Conservation (phyloP, 345 rosid species). For the thale cress (Arabidopsis thaliana) region TAIR10.1 NC_003076.8:8772001-8772500, state of each 20-base stretch:
- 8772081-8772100: not conserved
- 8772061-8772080: not conserved
- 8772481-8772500: not conserved
- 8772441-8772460: not conserved
- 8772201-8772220: conserved; percentile 18
- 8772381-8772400: not conserved
- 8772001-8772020: not conserved
- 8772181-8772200: not conserved
- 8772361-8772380: not conserved
- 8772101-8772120: not conserved
- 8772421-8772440: not conserved
- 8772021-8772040: not conserved
- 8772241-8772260: conserved; percentile 21
- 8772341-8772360: conserved; percentile 14
- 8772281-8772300: not conserved
- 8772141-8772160: not conserved
- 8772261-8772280: conserved; percentile 6
- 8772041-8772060: not conserved
- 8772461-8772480: not conserved
- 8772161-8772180: conserved; percentile 17
- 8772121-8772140: not conserved
- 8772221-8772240: conserved; percentile 28
- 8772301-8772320: not conserved
- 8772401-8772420: conserved; percentile 20
- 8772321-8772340: not conserved